Base-by-base conservation (phyloP, 2,329 filamentous ascomycete genomes). In the Sarocladiaceae sp. region DNA sequence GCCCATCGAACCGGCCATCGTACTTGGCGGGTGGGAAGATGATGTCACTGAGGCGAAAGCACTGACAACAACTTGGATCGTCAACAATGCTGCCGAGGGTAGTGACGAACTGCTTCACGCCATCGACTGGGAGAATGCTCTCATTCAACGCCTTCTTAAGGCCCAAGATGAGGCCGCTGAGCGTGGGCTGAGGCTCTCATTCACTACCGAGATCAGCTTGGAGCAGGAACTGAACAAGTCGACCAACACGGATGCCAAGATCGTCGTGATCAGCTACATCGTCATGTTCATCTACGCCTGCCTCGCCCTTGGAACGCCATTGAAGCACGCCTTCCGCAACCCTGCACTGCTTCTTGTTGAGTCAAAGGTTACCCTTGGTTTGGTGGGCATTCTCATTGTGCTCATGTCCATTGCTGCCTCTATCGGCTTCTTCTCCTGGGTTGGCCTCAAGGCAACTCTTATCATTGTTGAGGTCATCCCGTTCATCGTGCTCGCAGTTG, bases 261-360 rank as follows among this genome's bases (percentile, higher is more conserved):
- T 99, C 62, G 84, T 99, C 22, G 83, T 93, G 51, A 87, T 99
- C 70, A 97, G 93, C 76, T 99, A 99, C 71, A 79, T 97, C 57
- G 90, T 97, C 73, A 99, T 99, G 94, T 99, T 99, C 70, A 72
- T 99, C 56, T 99, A 99, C 64, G 94, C 92, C 3, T 97, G 93
- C 5, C 72, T 99, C 51, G 92, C 94, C 1, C 77, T 99, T 0
- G 94, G 94, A 1, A 96, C 92, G 1, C 94, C 89, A 0, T 73
- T 92, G 53, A 82, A 80, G 59, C 88, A 93, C 53, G 73, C 97
- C 42, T 71, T 96, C 47, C 82, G 82, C 50, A 96, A 96, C 63
- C 92, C 93, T 1, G 82, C 89, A 12, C 86, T 90, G 50, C 85
- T 90, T 2, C 74, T 99, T 3, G 93, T 99, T 1, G 90, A 97